Conservation (phyloP, 257 asterid species). For the Gynochthodes officinalis region DNA sequence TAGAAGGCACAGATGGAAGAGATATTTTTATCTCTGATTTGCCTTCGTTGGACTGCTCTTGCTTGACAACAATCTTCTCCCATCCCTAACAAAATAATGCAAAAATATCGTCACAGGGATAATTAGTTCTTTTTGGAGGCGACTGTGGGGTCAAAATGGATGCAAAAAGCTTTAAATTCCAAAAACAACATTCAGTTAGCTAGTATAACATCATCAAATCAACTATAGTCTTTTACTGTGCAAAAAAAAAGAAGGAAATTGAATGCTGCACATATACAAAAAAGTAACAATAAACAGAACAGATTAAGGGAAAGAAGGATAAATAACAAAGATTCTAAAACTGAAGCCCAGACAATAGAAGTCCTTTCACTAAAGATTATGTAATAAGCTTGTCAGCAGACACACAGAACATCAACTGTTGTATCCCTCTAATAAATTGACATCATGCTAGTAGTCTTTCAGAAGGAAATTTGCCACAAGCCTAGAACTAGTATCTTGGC, state of each 20-base stretch:
- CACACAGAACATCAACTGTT: not conserved
- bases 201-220: not conserved
- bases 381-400: not conserved
- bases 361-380: not conserved
- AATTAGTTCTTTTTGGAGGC: too few relatives aligned
- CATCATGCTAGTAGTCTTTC: not conserved
- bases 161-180: conserved; percentile 19
- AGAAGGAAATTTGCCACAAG: not conserved
- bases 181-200: conserved; percentile 7
- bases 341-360: not conserved
- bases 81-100: conserved; percentile 66
- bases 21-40: conserved; percentile 78
- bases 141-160: too few relatives aligned
- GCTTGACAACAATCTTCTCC: conserved; percentile 92
- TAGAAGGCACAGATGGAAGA: conserved; percentile 97
- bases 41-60: conserved; percentile 65
- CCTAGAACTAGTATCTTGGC: not conserved
- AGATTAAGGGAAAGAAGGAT: not conserved
- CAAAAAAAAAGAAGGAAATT: not conserved
- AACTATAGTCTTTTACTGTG: not conserved
- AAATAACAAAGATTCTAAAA: not conserved
- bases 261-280: not conserved
- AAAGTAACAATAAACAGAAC: not conserved
- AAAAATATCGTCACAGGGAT: too few relatives aligned
- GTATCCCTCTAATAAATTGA: not conserved